These are phyloP conservation scores for Cytospora paraplurivora DNA, from an alignment of 2,329 filamentous ascomycete species.

Conservation along the genomic window DNA sequence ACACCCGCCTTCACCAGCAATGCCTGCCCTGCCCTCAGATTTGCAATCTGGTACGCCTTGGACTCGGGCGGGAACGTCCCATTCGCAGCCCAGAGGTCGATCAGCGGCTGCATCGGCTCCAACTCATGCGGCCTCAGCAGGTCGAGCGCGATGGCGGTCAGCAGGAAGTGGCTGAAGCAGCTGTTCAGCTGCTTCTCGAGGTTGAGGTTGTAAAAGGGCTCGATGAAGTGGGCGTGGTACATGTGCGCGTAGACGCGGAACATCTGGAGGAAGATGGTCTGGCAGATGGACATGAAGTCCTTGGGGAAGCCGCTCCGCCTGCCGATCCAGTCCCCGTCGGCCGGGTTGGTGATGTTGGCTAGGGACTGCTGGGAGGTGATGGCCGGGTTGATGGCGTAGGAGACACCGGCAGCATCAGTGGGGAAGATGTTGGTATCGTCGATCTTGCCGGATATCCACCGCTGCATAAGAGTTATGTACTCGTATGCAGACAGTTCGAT, in stretches of 20 bases:
- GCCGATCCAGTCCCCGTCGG: slow-evolving; percentile 68
- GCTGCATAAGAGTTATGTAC: slow-evolving; percentile 83
- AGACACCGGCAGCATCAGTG: slow-evolving; percentile 65
- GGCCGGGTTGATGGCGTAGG: slow-evolving; percentile 54
- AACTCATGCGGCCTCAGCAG: slow-evolving; percentile 76
- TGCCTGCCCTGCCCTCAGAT: slow-evolving; percentile 49
- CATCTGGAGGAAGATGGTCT: slow-evolving; percentile 84
- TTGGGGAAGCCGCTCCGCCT: slow-evolving; percentile 80
- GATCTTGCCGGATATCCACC: slow-evolving; percentile 84
- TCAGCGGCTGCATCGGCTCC: slow-evolving; percentile 80
- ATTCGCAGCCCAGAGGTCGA: slow-evolving; percentile 77
- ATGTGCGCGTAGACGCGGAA: slow-evolving; percentile 89
- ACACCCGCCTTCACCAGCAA: slow-evolving; percentile 39
- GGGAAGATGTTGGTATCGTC: slow-evolving; percentile 78
- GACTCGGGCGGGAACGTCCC: slow-evolving; percentile 70
- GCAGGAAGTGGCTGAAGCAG: slow-evolving; percentile 72
- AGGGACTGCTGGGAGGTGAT: slow-evolving; percentile 48
- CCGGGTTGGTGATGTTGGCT: slow-evolving; percentile 43
- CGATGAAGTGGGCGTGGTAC: slow-evolving; percentile 81
- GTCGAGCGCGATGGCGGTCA: slow-evolving; percentile 67
- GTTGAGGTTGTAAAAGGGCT: slow-evolving; percentile 72
- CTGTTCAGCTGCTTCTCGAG: slow-evolving; percentile 70
- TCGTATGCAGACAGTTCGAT: slow-evolving; percentile 79
- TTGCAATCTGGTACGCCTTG: slow-evolving; percentile 54
- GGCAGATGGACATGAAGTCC: slow-evolving; percentile 76